Evolutionary conservation across 441 rosid species (phyloP).

Genomic region (Brassica hybrid): DNA sequence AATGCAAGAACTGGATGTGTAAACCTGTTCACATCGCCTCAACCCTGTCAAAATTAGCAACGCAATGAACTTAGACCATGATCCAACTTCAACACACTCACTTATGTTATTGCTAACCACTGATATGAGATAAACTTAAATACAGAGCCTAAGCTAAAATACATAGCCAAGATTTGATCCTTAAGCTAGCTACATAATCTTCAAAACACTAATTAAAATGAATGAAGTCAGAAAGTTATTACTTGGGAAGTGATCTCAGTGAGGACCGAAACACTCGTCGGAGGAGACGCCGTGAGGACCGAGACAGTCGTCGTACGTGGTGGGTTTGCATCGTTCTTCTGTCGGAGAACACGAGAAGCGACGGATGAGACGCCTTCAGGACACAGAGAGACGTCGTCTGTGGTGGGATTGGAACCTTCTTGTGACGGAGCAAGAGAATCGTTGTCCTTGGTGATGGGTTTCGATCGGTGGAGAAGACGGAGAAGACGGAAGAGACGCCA

Average conservation of each 20-base stretch:
- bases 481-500: not conserved
- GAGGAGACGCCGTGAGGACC: not conserved
- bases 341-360: too few relatives aligned
- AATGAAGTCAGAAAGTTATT: not conserved
- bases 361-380: too few relatives aligned
- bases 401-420: not conserved
- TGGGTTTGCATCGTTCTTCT: too few relatives aligned
- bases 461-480: not conserved
- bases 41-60: not conserved
- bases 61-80: not conserved
- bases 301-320: too few relatives aligned
- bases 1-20: not conserved
- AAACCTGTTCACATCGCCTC: not conserved
- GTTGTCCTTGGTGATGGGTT: not conserved
- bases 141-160: not conserved
- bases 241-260: not conserved
- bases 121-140: not conserved
- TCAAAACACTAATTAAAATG: not conserved
- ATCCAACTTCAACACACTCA: not conserved
- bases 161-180: too few relatives aligned
- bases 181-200: too few relatives aligned
- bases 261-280: too few relatives aligned
- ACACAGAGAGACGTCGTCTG: too few relatives aligned
- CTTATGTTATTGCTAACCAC: not conserved
- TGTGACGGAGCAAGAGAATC: not conserved